These are phyloP conservation scores for Cytospora schulzeri DNA, from an alignment of 2,329 filamentous ascomycete genomes.

Conservation along the genomic window DNA sequence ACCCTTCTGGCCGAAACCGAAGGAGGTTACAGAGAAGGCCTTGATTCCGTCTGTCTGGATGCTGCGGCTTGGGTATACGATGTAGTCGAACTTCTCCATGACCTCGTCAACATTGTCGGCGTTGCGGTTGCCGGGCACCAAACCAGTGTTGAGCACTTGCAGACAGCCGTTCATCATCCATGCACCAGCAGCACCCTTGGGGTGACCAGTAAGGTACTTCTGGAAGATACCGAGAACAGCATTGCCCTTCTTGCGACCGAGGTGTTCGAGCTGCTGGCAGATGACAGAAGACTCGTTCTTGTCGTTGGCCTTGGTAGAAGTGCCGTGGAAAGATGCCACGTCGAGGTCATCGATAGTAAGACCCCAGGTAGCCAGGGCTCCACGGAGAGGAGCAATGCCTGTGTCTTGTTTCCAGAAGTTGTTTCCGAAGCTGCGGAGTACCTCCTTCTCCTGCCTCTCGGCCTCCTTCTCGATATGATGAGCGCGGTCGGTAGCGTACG, in stretches of 20 bases:
- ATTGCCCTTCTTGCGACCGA: conserved; percentile 95
- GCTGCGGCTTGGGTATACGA: conserved; percentile 91
- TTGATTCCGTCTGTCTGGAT: conserved; percentile 98
- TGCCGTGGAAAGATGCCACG: conserved; percentile 98
- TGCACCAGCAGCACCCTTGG: conserved; percentile 97
- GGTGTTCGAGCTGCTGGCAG: conserved; percentile 92
- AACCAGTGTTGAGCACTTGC: conserved; percentile 89
- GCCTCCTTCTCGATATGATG: conserved; percentile 88
- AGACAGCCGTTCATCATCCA: conserved; percentile 99
- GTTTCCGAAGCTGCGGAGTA: conserved; percentile 90
- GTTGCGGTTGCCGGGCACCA: conserved; percentile 96
- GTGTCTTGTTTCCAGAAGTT: conserved; percentile 98
- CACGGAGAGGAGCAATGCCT: conserved; percentile 90
- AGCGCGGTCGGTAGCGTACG: conserved; percentile 84
- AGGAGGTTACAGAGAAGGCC: conserved; percentile 97
- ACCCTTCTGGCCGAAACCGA: conserved; percentile 99
- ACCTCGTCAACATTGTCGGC: conserved; percentile 95
- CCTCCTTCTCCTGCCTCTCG: conserved; percentile 87
- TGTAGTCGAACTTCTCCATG: conserved; percentile 98
- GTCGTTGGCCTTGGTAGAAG: conserved; percentile 97
- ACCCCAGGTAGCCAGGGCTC: conserved; percentile 95
- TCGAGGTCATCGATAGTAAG: conserved; percentile 94
- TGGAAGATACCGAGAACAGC: conserved; percentile 97
- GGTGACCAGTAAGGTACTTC: conserved; percentile 97
- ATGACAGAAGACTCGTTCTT: conserved; percentile 99